phyloP scores from a whole-genome alignment of 768 basidiomycete genomes.

The Mrakia hoshinonis region DNA sequence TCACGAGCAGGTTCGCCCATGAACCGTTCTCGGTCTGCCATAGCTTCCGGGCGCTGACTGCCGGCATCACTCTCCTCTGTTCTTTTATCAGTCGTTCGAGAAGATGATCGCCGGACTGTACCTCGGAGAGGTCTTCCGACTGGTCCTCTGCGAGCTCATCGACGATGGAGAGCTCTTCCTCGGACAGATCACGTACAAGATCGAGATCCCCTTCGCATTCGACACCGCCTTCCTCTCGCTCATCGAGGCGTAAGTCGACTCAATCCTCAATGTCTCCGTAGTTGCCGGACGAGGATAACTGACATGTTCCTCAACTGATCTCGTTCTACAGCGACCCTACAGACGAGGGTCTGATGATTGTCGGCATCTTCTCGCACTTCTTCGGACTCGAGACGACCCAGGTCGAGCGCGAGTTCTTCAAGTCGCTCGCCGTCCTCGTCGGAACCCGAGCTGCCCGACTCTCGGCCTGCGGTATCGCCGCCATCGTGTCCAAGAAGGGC shows the following conservation, averaged over 20 bases:
- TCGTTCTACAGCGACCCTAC: conserved; percentile 72
- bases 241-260: conserved; percentile 69
- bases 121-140: conserved; percentile 90
- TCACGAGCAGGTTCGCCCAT: conserved; percentile 61
- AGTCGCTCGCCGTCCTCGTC: conserved; percentile 69
- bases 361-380: conserved; percentile 95
- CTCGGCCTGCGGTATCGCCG: conserved; percentile 91
- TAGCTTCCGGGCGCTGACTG: neutral
- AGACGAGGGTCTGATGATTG: conserved; percentile 90
- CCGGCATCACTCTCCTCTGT: neutral
- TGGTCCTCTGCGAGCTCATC: conserved; percentile 88
- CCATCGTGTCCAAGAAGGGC: conserved; percentile 89
- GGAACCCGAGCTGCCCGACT: conserved; percentile 81
- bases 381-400: conserved; percentile 92
- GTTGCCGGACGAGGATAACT: neutral
- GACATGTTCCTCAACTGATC: neutral
- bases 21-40: neutral
- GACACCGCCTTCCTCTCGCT: conserved; percentile 95
- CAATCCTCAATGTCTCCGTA: no score
- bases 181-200: conserved; percentile 96
- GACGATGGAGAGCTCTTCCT: conserved; percentile 95
- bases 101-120: conserved; percentile 97
- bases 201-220: conserved; percentile 82
- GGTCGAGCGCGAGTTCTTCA: conserved; percentile 95
- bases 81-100: conserved; percentile 39